A percentile compares a stretch with the other conserved stretches of the same genome.
phyloP scores from a whole-genome alignment of 306 rosid species.

The Vicia faba region DNA sequence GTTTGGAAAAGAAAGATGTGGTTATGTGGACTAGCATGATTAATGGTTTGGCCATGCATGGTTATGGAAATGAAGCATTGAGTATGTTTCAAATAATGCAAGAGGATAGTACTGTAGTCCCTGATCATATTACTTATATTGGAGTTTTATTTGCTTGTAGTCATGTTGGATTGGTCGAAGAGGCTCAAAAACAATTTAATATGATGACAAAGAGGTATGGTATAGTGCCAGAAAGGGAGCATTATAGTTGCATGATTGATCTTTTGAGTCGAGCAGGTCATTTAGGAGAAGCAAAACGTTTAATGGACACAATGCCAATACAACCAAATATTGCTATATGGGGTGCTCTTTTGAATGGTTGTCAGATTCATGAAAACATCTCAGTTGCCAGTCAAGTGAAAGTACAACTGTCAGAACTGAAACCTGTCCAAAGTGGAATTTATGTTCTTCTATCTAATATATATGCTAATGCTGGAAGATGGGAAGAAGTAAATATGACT shows the following conservation, averaged over 20 bases:
- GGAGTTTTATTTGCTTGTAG: constrained; percentile 77
- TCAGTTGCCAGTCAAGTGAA: constrained; percentile 57
- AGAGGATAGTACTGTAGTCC: constrained; percentile 52
- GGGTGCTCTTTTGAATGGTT: constrained; percentile 84
- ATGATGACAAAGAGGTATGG: constrained; percentile 53
- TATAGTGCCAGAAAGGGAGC: constrained; percentile 65
- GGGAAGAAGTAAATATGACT: constrained; percentile 67
- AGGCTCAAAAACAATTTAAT: constrained; percentile 59
- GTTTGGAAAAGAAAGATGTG: constrained; percentile 62
- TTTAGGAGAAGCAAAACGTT: constrained; percentile 59
- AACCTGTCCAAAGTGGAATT: constrained; percentile 62
- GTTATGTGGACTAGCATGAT: constrained; percentile 81
- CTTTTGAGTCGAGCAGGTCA: constrained; percentile 74
- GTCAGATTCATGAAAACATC: constrained; percentile 71
- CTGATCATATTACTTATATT: constrained; percentile 63
- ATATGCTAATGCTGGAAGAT: constrained; percentile 65
- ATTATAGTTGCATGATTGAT: constrained; percentile 82
- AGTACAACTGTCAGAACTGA: constrained; percentile 44
- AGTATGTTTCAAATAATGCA: constrained; percentile 62
- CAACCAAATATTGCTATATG: constrained; percentile 55
- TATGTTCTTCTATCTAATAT: constrained; percentile 74
- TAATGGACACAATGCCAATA: constrained; percentile 56
- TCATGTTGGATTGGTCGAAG: constrained; percentile 67
- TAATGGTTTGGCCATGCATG: constrained; percentile 64
- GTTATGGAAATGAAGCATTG: constrained; percentile 66